Evolutionary conservation across 129 eudicot species (phyloP).

Genomic region (Logfia minima): DNA sequence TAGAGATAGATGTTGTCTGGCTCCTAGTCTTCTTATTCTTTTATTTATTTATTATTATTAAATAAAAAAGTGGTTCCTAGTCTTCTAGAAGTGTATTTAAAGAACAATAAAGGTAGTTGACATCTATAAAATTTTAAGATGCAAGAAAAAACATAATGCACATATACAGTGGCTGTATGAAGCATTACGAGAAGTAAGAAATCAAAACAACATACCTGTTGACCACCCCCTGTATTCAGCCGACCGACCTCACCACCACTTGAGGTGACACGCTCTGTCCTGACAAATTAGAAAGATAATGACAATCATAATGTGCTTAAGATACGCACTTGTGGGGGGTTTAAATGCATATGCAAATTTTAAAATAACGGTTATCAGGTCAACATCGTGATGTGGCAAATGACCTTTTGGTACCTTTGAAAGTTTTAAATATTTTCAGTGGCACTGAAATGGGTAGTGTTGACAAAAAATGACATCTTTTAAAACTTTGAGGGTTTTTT

Average conservation of each 20-base stretch:
- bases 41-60: too few species aligned
- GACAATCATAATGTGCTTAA: neutral
- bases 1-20: too few species aligned
- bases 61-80: too few species aligned
- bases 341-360: neutral
- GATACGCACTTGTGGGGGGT: neutral
- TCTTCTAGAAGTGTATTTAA: neutral
- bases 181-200: neutral
- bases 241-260: constrained; percentile 99
- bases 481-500: neutral
- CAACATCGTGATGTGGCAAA: neutral
- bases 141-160: neutral
- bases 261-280: constrained; percentile 86
- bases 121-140: neutral
- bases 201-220: constrained; percentile 57
- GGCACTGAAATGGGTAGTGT: constrained; percentile 24
- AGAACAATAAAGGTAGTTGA: neutral
- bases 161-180: neutral
- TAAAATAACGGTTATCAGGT: neutral
- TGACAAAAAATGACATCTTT: constrained; percentile 5
- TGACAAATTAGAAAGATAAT: constrained; percentile 30
- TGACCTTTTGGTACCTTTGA: constrained; percentile 19
- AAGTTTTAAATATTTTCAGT: constrained; percentile 21
- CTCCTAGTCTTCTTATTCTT: neutral
- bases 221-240: constrained; percentile 94